Conservation (phyloP, 352 stramenopile genomes). For the Phytopythium cucurbitacearum region DNA sequence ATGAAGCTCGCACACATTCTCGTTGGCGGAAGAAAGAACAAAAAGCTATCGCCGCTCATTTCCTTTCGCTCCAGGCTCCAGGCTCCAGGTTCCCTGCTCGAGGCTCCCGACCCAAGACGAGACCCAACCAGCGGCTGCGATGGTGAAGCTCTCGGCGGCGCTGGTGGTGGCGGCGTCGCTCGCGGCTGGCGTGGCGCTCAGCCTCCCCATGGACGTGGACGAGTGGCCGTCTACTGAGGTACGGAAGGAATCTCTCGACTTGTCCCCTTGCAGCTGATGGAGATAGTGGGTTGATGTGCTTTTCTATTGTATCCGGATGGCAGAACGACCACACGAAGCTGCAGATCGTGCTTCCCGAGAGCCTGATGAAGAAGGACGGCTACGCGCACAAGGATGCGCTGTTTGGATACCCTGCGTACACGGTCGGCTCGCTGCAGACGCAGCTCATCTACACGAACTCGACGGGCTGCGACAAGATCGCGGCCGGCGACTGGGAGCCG, state of each 20-base stretch:
- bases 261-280: slow-evolving; percentile 5
- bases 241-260: slow-evolving; percentile 7
- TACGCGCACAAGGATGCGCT: slow-evolving; percentile 96
- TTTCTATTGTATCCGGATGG: too few species aligned
- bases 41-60: too few species aligned
- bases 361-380: slow-evolving; percentile 89
- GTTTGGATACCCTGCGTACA: slow-evolving; percentile 95
- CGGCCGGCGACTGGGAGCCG: slow-evolving; percentile 75
- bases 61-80: too few species aligned
- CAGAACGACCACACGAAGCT: slow-evolving; percentile 88
- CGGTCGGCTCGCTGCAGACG: slow-evolving; percentile 77
- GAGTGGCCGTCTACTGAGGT: slow-evolving; percentile 83
- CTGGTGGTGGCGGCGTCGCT: slow-evolving; percentile 20
- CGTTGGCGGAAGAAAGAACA: too few species aligned
- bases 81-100: too few species aligned
- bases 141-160: slow-evolving; percentile 4
- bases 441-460: slow-evolving; percentile 89
- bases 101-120: background rate
- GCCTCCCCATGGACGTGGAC: slow-evolving; percentile 71
- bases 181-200: slow-evolving; percentile 13
- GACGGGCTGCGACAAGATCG: slow-evolving; percentile 77
- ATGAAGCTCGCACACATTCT: too few species aligned
- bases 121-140: background rate
- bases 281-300: slow-evolving; percentile 2
- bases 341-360: slow-evolving; percentile 84